Percentiles rank a stretch among this genome's conserved stretches.
Evolutionary conservation across 148 eudicot genomes (phyloP).

Genomic region (Beta vulgaris): DNA sequence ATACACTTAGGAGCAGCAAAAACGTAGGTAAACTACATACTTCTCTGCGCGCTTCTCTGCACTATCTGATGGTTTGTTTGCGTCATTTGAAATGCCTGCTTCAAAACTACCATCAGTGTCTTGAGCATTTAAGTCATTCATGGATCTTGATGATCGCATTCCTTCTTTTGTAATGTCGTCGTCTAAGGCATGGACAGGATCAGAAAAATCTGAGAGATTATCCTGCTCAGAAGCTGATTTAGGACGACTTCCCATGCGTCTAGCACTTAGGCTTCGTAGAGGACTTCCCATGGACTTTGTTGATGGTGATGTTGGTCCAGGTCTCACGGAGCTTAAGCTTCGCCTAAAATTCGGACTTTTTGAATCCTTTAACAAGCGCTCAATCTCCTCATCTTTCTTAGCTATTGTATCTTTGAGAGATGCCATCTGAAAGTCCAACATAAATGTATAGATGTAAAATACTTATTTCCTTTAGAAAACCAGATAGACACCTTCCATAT

Average conservation of each 20-base stretch:
- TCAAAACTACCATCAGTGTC: slow-evolving; percentile 51
- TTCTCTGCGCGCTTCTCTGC: slow-evolving; percentile 35
- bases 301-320: slow-evolving; percentile 40
- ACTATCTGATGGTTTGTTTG: slow-evolving; percentile 32
- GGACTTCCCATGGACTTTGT: slow-evolving; percentile 34
- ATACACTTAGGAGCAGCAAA: background rate
- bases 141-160: slow-evolving; percentile 32
- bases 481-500: background rate
- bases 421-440: slow-evolving; percentile 32
- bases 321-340: slow-evolving; percentile 36
- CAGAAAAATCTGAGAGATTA: slow-evolving; percentile 29
- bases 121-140: slow-evolving; percentile 30
- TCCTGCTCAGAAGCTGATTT: slow-evolving; percentile 43
- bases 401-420: slow-evolving; percentile 42
- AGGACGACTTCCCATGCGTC: slow-evolving; percentile 25
- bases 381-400: slow-evolving; percentile 46
- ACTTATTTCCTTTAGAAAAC: background rate
- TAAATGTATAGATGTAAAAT: background rate
- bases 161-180: slow-evolving; percentile 18
- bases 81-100: slow-evolving; percentile 25
- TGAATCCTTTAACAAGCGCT: slow-evolving; percentile 36
- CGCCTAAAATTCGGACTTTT: slow-evolving; percentile 35
- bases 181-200: slow-evolving; percentile 15
- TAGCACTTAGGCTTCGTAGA: slow-evolving; percentile 26
- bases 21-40: slow-evolving; percentile 37